Evolutionary conservation across 768 basidiomycete genomes (phyloP).

Genomic region (Phaeotremella fagi): DNA sequence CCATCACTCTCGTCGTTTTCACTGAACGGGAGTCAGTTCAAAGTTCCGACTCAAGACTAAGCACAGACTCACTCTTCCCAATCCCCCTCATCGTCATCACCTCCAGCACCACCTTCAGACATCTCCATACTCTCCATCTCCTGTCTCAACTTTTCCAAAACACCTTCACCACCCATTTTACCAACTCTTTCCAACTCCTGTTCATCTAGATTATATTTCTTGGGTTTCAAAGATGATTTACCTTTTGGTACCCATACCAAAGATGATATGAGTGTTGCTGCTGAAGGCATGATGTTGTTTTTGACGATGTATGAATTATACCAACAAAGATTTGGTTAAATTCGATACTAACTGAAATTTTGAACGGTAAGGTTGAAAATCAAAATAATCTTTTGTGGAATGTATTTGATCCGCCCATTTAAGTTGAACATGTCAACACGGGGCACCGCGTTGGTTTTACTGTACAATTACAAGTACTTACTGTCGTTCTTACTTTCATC

Average conservation of each 20-base stretch:
- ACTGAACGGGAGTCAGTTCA: too few species aligned
- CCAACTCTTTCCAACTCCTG: conserved; percentile 84
- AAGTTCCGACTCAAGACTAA: neutral
- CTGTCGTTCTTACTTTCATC: neutral
- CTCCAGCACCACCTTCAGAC: conserved; percentile 64
- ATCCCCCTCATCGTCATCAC: conserved; percentile 60
- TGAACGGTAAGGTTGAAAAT: too few species aligned
- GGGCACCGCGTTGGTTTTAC: too few species aligned
- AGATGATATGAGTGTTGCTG: conserved; percentile 47
- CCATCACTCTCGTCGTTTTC: conserved; percentile 30
- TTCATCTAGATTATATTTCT: conserved; percentile 85
- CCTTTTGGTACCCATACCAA: conserved; percentile 70
- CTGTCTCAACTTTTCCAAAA: conserved; percentile 73
- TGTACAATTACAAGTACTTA: too few species aligned
- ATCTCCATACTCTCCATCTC: conserved; percentile 70
- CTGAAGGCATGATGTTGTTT: conserved; percentile 36
- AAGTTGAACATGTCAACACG: too few species aligned
- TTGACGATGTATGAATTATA: too few species aligned
- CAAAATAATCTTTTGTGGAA: too few species aligned
- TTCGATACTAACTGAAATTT: too few species aligned
- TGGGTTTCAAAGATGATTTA: conserved; percentile 65
- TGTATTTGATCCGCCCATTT: too few species aligned
- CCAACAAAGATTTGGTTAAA: too few species aligned
- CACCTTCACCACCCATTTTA: conserved; percentile 83
- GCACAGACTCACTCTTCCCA: conserved; percentile 81